Conservation (phyloP, 805 yeast genomes). For the Naumovozyma castellii region DNA sequence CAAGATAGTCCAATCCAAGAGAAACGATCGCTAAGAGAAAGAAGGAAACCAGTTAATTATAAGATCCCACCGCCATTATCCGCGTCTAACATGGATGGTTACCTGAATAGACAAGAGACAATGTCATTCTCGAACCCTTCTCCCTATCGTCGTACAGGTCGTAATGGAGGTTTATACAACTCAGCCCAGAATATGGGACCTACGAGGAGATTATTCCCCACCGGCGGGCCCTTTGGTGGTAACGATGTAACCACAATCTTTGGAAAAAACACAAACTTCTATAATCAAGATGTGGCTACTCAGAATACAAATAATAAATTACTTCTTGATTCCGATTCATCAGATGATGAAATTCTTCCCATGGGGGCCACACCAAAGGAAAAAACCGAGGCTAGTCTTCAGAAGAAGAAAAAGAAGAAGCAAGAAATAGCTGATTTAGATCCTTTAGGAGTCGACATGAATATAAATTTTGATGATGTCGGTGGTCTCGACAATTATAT, state of each 20-base stretch:
- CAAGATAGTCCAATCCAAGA: conserved; percentile 50
- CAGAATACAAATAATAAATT: conserved; percentile 23
- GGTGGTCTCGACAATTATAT: conserved; percentile 92
- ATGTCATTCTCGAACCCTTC: conserved; percentile 15
- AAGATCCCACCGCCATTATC: conserved; percentile 73
- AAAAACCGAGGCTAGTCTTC: conserved; percentile 27
- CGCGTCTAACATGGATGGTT: conserved; percentile 30
- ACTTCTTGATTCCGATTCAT: conserved; percentile 46
- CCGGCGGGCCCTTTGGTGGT: conserved; percentile 97
- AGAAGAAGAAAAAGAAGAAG: conserved; percentile 34
- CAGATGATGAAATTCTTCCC: conserved; percentile 51
- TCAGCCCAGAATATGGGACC: conserved; percentile 35
- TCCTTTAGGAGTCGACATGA: conserved; percentile 84
- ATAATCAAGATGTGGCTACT: conserved; percentile 12
- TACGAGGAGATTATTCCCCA: conserved; percentile 72
- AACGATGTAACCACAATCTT: conserved; percentile 81
- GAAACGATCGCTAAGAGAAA: conserved; percentile 46
- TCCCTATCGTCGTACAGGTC: conserved; percentile 31
- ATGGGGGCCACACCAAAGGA: conserved; percentile 34
- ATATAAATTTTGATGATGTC: conserved; percentile 71
- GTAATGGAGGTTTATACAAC: conserved; percentile 8
- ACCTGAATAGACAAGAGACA: conserved; percentile 17
- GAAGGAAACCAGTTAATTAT: conserved; percentile 71
- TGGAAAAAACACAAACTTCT: conserved; percentile 48
- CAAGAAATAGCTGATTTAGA: conserved; percentile 76